A percentile compares a stretch with the other conserved stretches of the same genome.
phyloP scores from a whole-genome alignment of 768 basidiomycete genomes.

The Russula emetica region DNA sequence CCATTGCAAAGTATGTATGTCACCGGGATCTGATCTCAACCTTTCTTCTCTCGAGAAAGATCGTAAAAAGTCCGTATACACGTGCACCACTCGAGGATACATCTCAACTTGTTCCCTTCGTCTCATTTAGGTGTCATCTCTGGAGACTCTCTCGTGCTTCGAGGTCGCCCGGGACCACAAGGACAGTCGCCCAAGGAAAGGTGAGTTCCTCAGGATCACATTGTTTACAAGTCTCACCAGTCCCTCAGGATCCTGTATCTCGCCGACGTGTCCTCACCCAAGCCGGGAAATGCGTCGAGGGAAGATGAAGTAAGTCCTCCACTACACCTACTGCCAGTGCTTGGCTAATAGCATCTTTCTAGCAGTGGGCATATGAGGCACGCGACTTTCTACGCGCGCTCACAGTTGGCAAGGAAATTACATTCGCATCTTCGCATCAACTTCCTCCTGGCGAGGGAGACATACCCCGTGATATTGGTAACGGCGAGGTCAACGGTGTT shows the following conservation, averaged over 20 bases:
- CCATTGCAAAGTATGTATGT: neutral
- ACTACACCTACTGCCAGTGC: neutral
- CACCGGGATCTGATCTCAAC: neutral
- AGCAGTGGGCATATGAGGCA: slow-evolving; percentile 91
- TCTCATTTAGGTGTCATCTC: slow-evolving; percentile 77
- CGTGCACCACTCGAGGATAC: neutral
- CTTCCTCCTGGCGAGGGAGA: slow-evolving; percentile 69
- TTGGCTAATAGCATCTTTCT: slow-evolving; percentile 17
- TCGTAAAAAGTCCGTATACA: slow-evolving; percentile 52
- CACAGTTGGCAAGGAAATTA: slow-evolving; percentile 85
- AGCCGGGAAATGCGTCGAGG: slow-evolving; percentile 73
- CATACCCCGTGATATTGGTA: slow-evolving; percentile 72
- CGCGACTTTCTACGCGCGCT: slow-evolving; percentile 87
- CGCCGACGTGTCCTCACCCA: slow-evolving; percentile 80
- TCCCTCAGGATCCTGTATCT: slow-evolving; percentile 76
- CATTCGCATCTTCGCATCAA: slow-evolving; percentile 77
- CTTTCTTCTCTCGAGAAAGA: slow-evolving; percentile 34
- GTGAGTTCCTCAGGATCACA: slow-evolving; percentile 39
- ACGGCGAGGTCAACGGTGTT: slow-evolving; percentile 63
- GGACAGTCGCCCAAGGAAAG: slow-evolving; percentile 90
- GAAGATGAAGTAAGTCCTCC: slow-evolving; percentile 73
- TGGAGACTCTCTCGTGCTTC: slow-evolving; percentile 83
- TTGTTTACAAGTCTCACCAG: slow-evolving; percentile 5
- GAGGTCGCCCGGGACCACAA: slow-evolving; percentile 69
- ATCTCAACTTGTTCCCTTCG: slow-evolving; percentile 24